These are phyloP conservation scores for Aspergillus nidulans DNA, from an alignment of 495 filamentous ascomycete species.

Conservation along the genomic window DNA sequence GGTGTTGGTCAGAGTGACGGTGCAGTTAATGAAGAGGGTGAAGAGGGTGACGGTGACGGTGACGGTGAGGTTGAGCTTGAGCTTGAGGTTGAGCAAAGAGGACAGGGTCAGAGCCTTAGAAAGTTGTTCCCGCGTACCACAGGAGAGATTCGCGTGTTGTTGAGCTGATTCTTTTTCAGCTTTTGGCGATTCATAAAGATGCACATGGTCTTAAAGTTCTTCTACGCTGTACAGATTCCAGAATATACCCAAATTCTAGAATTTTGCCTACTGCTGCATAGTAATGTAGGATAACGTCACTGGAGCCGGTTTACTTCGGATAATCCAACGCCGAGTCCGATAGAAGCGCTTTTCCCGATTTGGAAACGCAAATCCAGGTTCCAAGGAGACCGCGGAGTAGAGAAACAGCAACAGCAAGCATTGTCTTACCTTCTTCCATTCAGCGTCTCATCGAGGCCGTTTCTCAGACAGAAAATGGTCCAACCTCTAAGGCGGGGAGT, in stretches of 20 bases:
- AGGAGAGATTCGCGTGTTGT: slow-evolving; percentile 77
- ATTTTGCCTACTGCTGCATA: too few species aligned
- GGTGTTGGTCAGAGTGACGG: slow-evolving; percentile 23
- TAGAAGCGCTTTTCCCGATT: slow-evolving; percentile 16
- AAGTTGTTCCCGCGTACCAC: slow-evolving; percentile 77
- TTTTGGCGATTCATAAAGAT: too few species aligned
- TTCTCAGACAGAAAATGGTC: slow-evolving; percentile 25
- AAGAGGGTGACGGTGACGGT: slow-evolving; percentile 36
- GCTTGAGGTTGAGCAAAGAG: slow-evolving; percentile 28
- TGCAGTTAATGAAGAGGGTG: slow-evolving; percentile 34
- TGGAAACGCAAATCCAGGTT: slow-evolving; percentile 15
- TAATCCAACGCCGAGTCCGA: slow-evolving; percentile 11
- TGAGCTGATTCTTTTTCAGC: slow-evolving; percentile 39
- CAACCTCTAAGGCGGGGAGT: slow-evolving; percentile 37
- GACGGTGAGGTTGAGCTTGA: too few species aligned
- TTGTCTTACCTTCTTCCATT: neutral
- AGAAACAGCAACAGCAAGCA: slow-evolving; percentile 2
- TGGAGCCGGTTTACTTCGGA: neutral
- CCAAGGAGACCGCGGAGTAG: slow-evolving; percentile 16
- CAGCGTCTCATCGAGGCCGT: slow-evolving; percentile 1
- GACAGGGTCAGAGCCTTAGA: slow-evolving; percentile 50
- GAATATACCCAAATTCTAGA: too few species aligned
- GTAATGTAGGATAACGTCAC: neutral
- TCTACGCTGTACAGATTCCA: too few species aligned
- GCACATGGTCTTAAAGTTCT: too few species aligned